phyloP scores from a whole-genome alignment of 2,329 filamentous ascomycete species.

The Stagonosporopsis tanaceti region DNA sequence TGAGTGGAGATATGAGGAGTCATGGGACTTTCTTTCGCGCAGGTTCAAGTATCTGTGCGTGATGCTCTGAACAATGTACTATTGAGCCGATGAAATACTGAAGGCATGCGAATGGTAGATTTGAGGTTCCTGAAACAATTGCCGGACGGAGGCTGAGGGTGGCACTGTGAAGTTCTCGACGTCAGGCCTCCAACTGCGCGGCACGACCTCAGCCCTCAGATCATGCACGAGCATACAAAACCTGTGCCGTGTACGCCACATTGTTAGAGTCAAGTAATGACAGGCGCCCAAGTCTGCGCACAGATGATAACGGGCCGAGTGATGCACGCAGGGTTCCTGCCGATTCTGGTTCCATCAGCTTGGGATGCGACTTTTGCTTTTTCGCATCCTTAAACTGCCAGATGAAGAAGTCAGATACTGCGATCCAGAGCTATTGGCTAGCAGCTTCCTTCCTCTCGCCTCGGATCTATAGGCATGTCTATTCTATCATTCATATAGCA shows the following conservation, averaged over 20 bases:
- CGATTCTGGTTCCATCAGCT: not conserved
- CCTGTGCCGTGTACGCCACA: slow-evolving; percentile 12
- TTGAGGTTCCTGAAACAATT: not conserved
- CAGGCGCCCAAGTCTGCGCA: slow-evolving; percentile 2
- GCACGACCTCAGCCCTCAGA: slow-evolving; percentile 6
- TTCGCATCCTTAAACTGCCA: not conserved
- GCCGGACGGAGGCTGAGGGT: not conserved
- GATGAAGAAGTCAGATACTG: slow-evolving; percentile 3
- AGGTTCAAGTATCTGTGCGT: not conserved
- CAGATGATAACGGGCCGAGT: slow-evolving; percentile 3
- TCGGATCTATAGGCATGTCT: not conserved
- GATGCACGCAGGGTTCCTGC: slow-evolving; percentile 12
- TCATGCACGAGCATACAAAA: slow-evolving; percentile 10
- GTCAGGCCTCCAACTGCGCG: slow-evolving; percentile 4
- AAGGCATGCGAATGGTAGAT: not conserved
- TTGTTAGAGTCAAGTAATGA: slow-evolving; percentile 1
- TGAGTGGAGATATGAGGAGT: not conserved
- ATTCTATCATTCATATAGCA: not conserved
- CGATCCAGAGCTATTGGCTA: not conserved
- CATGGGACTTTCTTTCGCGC: not conserved
- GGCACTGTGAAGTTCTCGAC: not conserved
- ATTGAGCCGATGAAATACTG: not conserved
- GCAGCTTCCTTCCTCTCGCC: not conserved
- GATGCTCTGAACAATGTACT: not conserved
- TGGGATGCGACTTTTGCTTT: slow-evolving; percentile 13